Evolutionary conservation across 768 basidiomycete species (phyloP), one percentile per base, ranked within the genome.

Genomic region (Tephrocybe sp.): DNA sequence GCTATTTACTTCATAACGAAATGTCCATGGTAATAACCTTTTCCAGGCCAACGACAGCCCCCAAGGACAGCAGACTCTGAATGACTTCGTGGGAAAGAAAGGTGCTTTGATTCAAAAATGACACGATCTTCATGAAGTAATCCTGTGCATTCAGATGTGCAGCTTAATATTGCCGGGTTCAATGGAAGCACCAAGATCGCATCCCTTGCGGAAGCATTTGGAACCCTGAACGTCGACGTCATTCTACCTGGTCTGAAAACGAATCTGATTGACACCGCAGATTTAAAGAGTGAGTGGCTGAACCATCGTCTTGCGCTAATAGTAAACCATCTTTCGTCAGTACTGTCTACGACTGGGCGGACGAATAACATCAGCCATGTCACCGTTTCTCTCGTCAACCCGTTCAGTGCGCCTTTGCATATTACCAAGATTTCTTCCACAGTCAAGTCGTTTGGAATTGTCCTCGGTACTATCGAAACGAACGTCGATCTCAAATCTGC

Each of bases 301-400:
- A 20, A 23, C 36, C 42, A 51, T 36, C 39, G n/a, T 18, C 2
- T 4, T 36, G 9, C 34, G n/a, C 50, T 52, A 23, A 56, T n/a
- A 20, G 3, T 9, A 20, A 18, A 12, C 18, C 8, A n/a, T 39
- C 20, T 23, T 25, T 23, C 34, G 43, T 36, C 55, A 82, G 84
- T 89, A 38, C 72, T 90, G 18, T 60, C 81, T 3, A 85, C 84
- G 9, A 89, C 86, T 20, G 86, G 85, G 15, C 69, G 68, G 24
- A 65, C 67, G 50, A 80, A 83, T 58, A 85, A 89, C 63, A 75
- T 88, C 53, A 78, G 79, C 33, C 83, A 86, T 57, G 83, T 85
- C 46, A 76, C 74, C 7, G 85, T 88, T 28, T 65, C 73, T 24
- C 72, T 90, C 25, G 71, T 63, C 40, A 89, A 90, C 62, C 87